Evolutionary conservation across 768 basidiomycete genomes (phyloP), one percentile per base, ranked within the genome.

Genomic region (Collybiopsis confluens): DNA sequence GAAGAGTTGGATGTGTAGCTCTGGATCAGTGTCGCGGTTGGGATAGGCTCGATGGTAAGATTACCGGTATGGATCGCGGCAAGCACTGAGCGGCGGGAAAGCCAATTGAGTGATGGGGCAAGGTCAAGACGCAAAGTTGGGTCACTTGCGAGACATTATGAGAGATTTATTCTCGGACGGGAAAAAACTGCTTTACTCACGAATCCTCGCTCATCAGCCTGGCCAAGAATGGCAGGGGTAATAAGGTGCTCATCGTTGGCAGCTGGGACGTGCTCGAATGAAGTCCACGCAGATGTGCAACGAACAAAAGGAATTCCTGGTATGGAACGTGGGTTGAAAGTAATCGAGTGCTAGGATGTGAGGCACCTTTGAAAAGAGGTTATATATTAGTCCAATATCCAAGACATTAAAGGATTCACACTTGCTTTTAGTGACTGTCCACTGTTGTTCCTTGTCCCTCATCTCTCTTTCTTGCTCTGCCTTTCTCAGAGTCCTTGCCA

Each of bases 71-170:
- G 83, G 54, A 99, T 90, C 4, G 96, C 96, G 23, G 83, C 71
- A 3, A 86, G 77, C 21, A 98, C 88, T 3, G 85, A 85, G 26
- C 93, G 84, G 24, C 94, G 81, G 15, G 89, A 88, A n/a, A 98
- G 76, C 90, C 92, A 98, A 62, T 91, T 94, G 30, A 99, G 73
- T 11, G 93, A 90, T 0, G 95, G 92, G 0, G 97, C 94, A n/a
- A 90, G 73, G 64, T 98, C 97, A 16, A 99, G 79, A 8, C 97
- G 86, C 27, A 97, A 74, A 0, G 94, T 92, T 0, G 96, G 92
- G 61, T 99, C 96, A 21, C 94, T 92, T 66, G 3, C 55, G 54
- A 30, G 24, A 52, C 16, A 54, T 26, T 36, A 53, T 64, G 7
- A 65, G 30, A 48, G 42, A 56, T 33, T n/a, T n/a, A n/a, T n/a